Evolutionary conservation across 2,329 filamentous ascomycete species (phyloP).

Genomic region (Byssochlamys sp.): DNA sequence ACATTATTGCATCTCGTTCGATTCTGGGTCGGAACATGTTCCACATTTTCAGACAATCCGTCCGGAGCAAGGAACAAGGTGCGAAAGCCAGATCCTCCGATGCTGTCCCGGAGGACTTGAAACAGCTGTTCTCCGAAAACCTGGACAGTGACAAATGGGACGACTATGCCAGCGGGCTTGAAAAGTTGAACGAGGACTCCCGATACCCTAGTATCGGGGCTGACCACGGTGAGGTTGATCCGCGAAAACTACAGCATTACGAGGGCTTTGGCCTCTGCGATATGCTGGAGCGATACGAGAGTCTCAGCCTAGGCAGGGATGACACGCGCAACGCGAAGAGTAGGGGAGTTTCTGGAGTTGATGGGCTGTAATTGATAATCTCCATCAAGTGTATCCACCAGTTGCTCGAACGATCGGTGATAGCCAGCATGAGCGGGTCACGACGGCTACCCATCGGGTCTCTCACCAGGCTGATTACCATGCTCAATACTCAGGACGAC

Average conservation of each 20-base stretch:
- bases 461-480: too few relatives aligned
- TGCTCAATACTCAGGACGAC: too few relatives aligned
- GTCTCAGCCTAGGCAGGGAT: conserved; percentile 28
- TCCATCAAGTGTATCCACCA: too few relatives aligned
- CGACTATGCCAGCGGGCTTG: conserved; percentile 15
- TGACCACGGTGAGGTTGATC: conserved; percentile 3
- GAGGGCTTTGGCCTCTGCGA: conserved; percentile 22
- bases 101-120: conserved; percentile 21
- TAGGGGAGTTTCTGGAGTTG: background rate
- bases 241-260: conserved; percentile 15
- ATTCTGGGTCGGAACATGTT: conserved; percentile 24
- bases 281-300: conserved; percentile 32
- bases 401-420: too few relatives aligned
- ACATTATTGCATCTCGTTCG: conserved; percentile 24
- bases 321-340: conserved; percentile 15
- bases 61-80: conserved; percentile 22
- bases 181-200: background rate
- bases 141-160: conserved; percentile 15
- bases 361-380: background rate
- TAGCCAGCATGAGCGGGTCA: too few relatives aligned
- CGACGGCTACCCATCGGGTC: too few relatives aligned
- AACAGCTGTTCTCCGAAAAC: conserved; percentile 23
- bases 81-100: conserved; percentile 6
- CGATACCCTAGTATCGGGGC: background rate
- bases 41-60: conserved; percentile 26